Conservation (phyloP, 176 grass and related monocot genomes). For the Carex cristatella region DNA sequence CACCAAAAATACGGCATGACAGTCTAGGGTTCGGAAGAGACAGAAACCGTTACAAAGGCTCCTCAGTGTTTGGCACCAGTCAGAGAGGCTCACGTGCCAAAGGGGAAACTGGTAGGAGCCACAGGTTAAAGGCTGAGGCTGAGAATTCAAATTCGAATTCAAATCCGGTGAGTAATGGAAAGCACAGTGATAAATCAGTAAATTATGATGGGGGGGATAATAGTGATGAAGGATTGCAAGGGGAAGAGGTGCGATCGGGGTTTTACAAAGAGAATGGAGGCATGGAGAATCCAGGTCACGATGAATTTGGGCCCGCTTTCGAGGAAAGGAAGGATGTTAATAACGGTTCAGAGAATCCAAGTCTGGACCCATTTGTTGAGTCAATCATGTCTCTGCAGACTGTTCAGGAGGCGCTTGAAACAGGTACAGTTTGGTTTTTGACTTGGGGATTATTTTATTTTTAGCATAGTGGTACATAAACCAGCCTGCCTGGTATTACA, state of each 20-base stretch:
- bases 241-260: constrained; percentile 37
- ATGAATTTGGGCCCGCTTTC: constrained; percentile 20
- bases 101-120: constrained; percentile 17
- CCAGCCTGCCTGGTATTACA: not conserved
- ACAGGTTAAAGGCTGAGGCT: constrained; percentile 20
- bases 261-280: constrained; percentile 31
- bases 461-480: not conserved
- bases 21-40: constrained; percentile 23
- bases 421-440: constrained; percentile 42
- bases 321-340: constrained; percentile 16
- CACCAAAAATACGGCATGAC: constrained; percentile 25
- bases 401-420: constrained; percentile 58
- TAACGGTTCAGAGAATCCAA: constrained; percentile 11
- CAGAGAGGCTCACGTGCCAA: constrained; percentile 15
- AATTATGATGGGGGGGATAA: constrained; percentile 21
- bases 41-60: constrained; percentile 21
- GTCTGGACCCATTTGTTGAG: constrained; percentile 27
- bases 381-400: constrained; percentile 43
- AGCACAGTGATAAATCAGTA: constrained; percentile 28
- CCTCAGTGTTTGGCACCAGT: not conserved
- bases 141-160: constrained; percentile 42
- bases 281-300: constrained; percentile 24
- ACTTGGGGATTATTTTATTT: not conserved
- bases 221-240: constrained; percentile 33
- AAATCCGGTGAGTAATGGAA: constrained; percentile 28